Evolutionary conservation across 2,329 filamentous ascomycete species (phyloP).

Genomic region (Arthroderma sp.): DNA sequence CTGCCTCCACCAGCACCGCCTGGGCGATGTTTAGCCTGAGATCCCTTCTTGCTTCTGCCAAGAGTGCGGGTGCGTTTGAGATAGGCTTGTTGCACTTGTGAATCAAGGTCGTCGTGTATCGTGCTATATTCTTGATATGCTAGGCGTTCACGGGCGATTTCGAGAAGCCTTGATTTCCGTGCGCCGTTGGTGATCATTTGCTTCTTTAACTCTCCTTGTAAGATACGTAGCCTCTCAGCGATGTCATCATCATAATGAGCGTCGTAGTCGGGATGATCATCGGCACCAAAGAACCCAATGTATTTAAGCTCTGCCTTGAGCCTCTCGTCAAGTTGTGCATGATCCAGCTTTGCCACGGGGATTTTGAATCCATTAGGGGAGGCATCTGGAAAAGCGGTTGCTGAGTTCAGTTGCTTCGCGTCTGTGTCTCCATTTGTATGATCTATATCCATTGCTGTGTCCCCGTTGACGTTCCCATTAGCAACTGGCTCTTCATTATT

Average conservation of each 20-base stretch:
- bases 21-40: conserved; percentile 43
- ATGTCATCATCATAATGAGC: conserved; percentile 89
- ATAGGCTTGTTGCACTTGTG: conserved; percentile 87
- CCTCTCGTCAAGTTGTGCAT: conserved; percentile 75
- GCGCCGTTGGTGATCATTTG: conserved; percentile 82
- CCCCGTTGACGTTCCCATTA: conserved; percentile 28
- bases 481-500: conserved; percentile 34
- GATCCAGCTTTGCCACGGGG: conserved; percentile 65
- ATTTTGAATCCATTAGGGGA: conserved; percentile 67
- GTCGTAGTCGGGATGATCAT: conserved; percentile 65
- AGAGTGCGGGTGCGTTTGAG: conserved; percentile 89
- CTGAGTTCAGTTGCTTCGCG: conserved; percentile 45
- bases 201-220: conserved; percentile 70
- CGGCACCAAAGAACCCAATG: conserved; percentile 69
- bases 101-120: conserved; percentile 91
- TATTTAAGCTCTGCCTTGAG: conserved; percentile 82
- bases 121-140: conserved; percentile 94
- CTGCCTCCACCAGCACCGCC: conserved; percentile 63
- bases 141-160: conserved; percentile 83
- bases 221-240: conserved; percentile 69
- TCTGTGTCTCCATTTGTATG: conserved; percentile 35
- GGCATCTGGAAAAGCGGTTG: conserved; percentile 68
- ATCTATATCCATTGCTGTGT: conserved; percentile 35
- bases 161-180: conserved; percentile 71
- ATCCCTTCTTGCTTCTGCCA: conserved; percentile 82